A percentile compares a stretch with the other conserved stretches of the same genome.
phyloP scores from a whole-genome alignment of 805 yeast species.

The Metschnikowia henanensis region DNA sequence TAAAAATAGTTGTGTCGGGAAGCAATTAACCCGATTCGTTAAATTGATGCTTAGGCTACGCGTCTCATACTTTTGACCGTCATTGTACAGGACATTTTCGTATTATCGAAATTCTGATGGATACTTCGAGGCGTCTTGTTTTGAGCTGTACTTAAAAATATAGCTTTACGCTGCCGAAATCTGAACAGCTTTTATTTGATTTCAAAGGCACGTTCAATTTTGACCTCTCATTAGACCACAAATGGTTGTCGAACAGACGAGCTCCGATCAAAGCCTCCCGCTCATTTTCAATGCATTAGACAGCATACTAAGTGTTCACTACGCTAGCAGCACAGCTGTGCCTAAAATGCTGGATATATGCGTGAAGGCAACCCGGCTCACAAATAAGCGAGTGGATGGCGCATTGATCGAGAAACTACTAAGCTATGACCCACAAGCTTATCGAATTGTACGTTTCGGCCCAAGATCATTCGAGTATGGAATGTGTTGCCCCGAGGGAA shows the following conservation, averaged over 20 bases:
- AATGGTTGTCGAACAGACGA: not conserved
- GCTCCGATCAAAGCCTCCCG: not conserved
- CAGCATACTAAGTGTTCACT: conserved; percentile 32
- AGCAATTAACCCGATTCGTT: no score
- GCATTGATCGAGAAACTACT: conserved; percentile 13
- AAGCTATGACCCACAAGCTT: conserved; percentile 8
- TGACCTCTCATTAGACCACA: no score
- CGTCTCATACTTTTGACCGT: no score
- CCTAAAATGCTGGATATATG: conserved; percentile 20
- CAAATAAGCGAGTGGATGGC: conserved; percentile 12
- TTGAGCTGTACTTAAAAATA: no score
- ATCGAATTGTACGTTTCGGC: conserved; percentile 13
- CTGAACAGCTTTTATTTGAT: no score
- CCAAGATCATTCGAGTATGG: conserved; percentile 14
- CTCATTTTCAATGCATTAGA: conserved; percentile 29
- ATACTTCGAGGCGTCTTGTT: no score
- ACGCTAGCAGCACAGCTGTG: conserved; percentile 29
- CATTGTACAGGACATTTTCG: no score
- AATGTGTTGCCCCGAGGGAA: conserved; percentile 13
- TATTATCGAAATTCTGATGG: no score
- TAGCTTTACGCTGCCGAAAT: no score
- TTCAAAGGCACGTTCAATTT: no score
- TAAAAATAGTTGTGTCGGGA: no score
- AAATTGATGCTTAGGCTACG: no score
- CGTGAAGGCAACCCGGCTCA: conserved; percentile 15